phyloP scores from a whole-genome alignment of 2,329 filamentous ascomycete genomes.

The Trichoderma harzianum region DNA sequence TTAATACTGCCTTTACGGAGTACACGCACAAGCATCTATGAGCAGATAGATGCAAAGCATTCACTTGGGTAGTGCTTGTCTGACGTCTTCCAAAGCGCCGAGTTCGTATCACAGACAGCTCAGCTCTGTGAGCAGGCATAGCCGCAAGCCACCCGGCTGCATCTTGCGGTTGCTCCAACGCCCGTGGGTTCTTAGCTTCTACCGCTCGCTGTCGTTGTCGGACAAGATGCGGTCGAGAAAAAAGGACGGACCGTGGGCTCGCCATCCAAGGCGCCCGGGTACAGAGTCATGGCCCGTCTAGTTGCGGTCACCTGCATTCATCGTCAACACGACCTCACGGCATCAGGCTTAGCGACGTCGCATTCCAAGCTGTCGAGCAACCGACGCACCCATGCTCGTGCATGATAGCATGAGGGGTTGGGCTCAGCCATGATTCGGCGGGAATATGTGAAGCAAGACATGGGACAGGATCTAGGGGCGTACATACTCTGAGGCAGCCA shows the following conservation, averaged over 20 bases:
- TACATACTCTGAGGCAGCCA: slow-evolving; percentile 19
- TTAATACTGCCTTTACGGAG: neutral
- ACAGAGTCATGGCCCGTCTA: slow-evolving; percentile 7
- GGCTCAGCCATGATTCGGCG: slow-evolving; percentile 15
- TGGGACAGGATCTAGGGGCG: slow-evolving; percentile 24
- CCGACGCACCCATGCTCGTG: neutral
- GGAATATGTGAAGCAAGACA: slow-evolving; percentile 14
- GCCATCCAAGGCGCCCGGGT: slow-evolving; percentile 5
- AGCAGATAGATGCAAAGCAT: neutral
- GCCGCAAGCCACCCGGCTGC: slow-evolving; percentile 7
- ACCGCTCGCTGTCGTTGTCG: neutral
- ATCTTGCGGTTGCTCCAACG: neutral
- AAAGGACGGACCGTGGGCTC: neutral
- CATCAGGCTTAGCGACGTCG: slow-evolving; percentile 13
- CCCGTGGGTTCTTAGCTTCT: neutral
- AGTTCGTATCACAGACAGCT: neutral
- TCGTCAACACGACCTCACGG: slow-evolving; percentile 3
- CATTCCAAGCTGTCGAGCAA: slow-evolving; percentile 10
- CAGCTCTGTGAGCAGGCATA: neutral
- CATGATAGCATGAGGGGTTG: slow-evolving; percentile 5
- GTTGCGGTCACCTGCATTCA: slow-evolving; percentile 15
- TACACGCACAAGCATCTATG: neutral
- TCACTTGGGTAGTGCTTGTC: neutral
- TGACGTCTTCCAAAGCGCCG: neutral
- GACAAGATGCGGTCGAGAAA: slow-evolving; percentile 4